Percentiles rank a stretch among this genome's conserved stretches.
Evolutionary conservation across 2,329 filamentous ascomycete genomes (phyloP).

Genomic region (Aspergillus aculeatus): DNA sequence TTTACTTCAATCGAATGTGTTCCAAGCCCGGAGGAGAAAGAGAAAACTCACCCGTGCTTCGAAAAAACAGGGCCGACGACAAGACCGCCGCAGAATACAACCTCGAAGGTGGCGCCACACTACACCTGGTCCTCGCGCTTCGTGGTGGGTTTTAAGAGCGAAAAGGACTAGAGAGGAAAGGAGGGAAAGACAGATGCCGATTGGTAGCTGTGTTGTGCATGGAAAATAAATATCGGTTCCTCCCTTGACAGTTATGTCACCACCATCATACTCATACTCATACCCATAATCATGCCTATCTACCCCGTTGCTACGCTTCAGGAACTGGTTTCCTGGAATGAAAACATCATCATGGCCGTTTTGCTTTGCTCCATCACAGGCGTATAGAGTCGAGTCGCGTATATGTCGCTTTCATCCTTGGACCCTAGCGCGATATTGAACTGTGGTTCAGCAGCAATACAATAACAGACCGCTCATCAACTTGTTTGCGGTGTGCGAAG

Average conservation of each 20-base stretch:
- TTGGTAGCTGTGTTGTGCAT: background rate
- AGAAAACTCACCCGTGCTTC: background rate
- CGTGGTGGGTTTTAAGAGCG: slow-evolving; percentile 63
- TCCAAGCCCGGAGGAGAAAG: slow-evolving; percentile 22
- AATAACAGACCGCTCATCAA: too few species aligned
- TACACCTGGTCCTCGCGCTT: slow-evolving; percentile 93
- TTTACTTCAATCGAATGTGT: too few species aligned
- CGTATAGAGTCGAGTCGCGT: background rate
- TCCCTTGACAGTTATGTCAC: too few species aligned
- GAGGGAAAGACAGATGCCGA: background rate
- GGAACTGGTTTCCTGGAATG: background rate
- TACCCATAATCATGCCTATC: background rate
- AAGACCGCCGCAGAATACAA: slow-evolving; percentile 89
- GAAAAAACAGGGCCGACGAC: slow-evolving; percentile 73
- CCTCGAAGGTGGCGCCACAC: slow-evolving; percentile 85
- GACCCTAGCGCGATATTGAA: too few species aligned
- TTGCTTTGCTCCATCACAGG: background rate
- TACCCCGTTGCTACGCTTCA: background rate
- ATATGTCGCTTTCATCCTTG: background rate
- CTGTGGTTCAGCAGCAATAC: too few species aligned
- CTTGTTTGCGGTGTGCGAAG: too few species aligned
- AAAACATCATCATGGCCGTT: background rate
- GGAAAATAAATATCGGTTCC: background rate
- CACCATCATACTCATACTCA: too few species aligned
- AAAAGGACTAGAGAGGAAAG: background rate